Evolutionary conservation across 2,329 filamentous ascomycete genomes (phyloP), one percentile per base, ranked within the genome.

Genomic region (Aspergillus clavatus): DNA sequence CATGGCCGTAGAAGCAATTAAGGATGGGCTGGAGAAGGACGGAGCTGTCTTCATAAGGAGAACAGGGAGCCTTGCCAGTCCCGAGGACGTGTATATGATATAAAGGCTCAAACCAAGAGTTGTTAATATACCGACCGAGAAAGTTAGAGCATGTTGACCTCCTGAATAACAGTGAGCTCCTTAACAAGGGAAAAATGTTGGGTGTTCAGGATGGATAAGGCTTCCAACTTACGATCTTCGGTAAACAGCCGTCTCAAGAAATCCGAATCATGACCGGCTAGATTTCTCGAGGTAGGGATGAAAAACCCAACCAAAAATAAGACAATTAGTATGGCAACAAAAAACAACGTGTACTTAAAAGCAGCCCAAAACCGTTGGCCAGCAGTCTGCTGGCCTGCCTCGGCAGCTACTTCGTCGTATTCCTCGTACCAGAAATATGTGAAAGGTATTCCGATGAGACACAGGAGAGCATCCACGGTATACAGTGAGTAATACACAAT

Each of bases 381-480:
- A 47, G 85, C 68, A 2, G 86, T 85, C 63, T 90, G 84, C 23
- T 80, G 82, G 24, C 88, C 87, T 49, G 87, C 81, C 58, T 95
- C 87, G 26, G 84, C 79, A 50, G 89, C 89, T 16, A 91, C 84
- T 70, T 96, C 89, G 60, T 96, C 91, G 55, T 95, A 95, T 68
- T 97, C 93, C 67, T 98, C 93, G 61, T 95, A 93, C 82, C 86
- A 96, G 67, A 98, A 98, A 73, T 98, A 98, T 38, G 90, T 86
- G 63, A 98, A 98, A 0, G 93, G 93, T 16, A 97, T 86, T 36
- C 95, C 80, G 14, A 97, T 67, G 37, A 98, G 75, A 62, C 93
- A 98, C 8, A 98, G 80, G 5, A 96, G 66, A 1, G 89, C 87
- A 67, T 98, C 93, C 55, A 96, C 74, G 57, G 87, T 93, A 72